phyloP scores from a whole-genome alignment of 805 yeast genomes.

The Yarrowia alimentaria region DNA sequence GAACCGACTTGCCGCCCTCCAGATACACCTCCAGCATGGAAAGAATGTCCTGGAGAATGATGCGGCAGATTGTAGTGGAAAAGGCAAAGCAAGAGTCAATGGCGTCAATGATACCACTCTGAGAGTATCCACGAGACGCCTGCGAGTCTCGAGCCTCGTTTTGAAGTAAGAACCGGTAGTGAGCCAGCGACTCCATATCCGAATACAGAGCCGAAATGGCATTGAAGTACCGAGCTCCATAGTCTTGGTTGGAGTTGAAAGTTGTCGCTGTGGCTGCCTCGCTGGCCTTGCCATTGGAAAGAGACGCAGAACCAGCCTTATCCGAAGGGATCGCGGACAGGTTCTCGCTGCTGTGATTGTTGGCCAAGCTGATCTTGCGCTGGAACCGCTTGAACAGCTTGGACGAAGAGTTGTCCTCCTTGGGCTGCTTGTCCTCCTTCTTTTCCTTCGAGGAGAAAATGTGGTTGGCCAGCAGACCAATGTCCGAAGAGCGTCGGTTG shows the following conservation, averaged over 20 bases:
- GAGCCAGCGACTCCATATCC: conserved; percentile 25
- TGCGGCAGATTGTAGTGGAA: conserved; percentile 3
- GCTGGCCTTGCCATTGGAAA: neutral
- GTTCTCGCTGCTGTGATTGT: conserved; percentile 4
- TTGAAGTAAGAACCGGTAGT: conserved; percentile 17
- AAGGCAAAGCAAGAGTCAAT: conserved; percentile 18
- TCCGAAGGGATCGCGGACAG: neutral
- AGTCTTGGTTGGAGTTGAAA: conserved; percentile 9
- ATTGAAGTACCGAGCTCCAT: conserved; percentile 21
- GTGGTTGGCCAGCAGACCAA: conserved; percentile 16
- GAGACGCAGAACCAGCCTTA: too few relatives aligned
- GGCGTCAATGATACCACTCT: conserved; percentile 3
- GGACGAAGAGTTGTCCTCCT: conserved; percentile 17
- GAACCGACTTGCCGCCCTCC: conserved; percentile 17
- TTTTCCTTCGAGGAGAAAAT: conserved; percentile 18
- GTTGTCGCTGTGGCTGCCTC: neutral
- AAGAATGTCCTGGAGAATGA: conserved; percentile 22
- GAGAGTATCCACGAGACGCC: neutral
- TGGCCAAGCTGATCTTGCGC: conserved; percentile 9
- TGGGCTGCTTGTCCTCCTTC: conserved; percentile 11
- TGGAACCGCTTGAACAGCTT: conserved; percentile 28
- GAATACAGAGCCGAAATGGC: conserved; percentile 24
- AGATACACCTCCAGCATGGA: conserved; percentile 25
- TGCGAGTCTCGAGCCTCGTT: conserved; percentile 16
- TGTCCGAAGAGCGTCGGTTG: conserved; percentile 9